Base-by-base conservation (phyloP, 2,329 filamentous ascomycete genomes). In the Colletotrichum destructivum region DNA sequence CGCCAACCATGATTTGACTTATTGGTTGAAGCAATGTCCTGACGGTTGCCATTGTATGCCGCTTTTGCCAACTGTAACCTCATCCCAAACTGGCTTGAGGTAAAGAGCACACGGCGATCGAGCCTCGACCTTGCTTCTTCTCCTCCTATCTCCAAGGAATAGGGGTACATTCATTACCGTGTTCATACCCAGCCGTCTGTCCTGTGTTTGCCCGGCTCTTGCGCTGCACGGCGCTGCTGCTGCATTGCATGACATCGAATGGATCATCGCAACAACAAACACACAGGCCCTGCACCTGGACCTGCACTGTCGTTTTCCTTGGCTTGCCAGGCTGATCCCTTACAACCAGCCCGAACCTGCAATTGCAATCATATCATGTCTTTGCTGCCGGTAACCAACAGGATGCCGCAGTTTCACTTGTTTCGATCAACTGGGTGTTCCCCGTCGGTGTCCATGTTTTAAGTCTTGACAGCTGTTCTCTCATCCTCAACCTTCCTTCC, bases 181-280 rank as follows among this genome's bases (percentile, higher is more conserved):
- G 6, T 31, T 9, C 31, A 31, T 31, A 31, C 69, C 46, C 46
- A 63, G 59, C 59, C 54, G 65, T 16, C 59, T 54, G 59, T 59
- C 59, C 46, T 63, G 65, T 63, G 65, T 69, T 69, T 60, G 69
- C 23, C 57, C 65, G 65, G 69, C 69, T 71, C 42, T 69, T 69
- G 65, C 52, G 65, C 47, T 66, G 47, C 67, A 61, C 46, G 23
- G 47, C 67, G 38, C 44, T 59, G 64, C 52, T 59, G 54, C 59
- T 71, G 65, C 69, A 55, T 69, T 69, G 59, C 47, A 71, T 71
- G 44, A 62, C 69, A 62, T 42, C 46, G 57, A 52, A 62, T 35
- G 56, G 56, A 26, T 44, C 40, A 40, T 44, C 40, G 56, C 56
- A 18, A 59, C 56, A 12, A 59, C 21, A 56, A n/a, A 66, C 46